These are phyloP conservation scores for Knoxdaviesia capensis DNA, from an alignment of 2,329 filamentous ascomycete species.

Conservation along the genomic window DNA sequence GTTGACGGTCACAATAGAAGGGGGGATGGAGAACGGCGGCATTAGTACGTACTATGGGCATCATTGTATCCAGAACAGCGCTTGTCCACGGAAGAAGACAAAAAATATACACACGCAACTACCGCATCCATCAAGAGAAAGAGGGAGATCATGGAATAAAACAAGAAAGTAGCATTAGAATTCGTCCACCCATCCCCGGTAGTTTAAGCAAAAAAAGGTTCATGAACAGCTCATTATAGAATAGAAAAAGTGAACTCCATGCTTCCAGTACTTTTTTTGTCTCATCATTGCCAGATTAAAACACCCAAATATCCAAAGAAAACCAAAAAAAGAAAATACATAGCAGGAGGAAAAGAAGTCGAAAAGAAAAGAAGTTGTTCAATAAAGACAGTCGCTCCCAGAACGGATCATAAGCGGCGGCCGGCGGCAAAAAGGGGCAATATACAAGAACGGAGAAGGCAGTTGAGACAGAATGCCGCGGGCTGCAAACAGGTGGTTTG, in stretches of 20 bases:
- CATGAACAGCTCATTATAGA: background rate
- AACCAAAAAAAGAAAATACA: constrained; percentile 4
- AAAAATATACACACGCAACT: background rate
- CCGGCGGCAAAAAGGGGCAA: no score
- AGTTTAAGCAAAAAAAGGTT: background rate
- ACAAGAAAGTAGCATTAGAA: background rate
- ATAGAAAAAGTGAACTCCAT: background rate
- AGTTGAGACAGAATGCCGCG: no score
- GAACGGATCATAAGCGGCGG: no score
- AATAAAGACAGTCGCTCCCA: no score
- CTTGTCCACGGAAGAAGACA: background rate
- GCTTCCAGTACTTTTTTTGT: background rate
- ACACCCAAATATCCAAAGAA: background rate
- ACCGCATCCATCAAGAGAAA: background rate
- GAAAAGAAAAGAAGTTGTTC: background rate
- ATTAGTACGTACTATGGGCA: background rate
- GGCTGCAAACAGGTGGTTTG: background rate
- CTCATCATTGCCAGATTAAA: background rate
- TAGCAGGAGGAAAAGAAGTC: background rate
- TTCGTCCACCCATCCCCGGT: background rate
- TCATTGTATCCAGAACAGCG: background rate
- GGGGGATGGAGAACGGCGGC: no score
- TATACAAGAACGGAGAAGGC: no score
- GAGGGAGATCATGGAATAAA: background rate
- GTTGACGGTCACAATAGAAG: no score